A percentile compares a stretch with the other conserved stretches of the same genome.
Conservation (phyloP, 148 eudicot species). For the Spergularia marina region DNA sequence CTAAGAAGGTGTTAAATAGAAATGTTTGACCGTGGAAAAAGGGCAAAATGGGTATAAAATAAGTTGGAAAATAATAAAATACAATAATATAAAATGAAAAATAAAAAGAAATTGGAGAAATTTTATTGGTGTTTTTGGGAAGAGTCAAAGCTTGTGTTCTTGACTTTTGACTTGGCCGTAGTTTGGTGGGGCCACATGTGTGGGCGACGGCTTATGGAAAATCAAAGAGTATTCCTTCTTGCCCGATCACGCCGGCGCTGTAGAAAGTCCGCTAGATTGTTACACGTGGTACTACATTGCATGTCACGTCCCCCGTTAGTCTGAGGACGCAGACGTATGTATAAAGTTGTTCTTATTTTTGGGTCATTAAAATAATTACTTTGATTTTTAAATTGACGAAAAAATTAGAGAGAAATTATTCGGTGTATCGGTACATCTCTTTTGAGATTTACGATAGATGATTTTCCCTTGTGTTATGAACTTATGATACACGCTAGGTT, state of each 20-base stretch:
- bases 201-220: conserved; percentile 9
- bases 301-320: background rate
- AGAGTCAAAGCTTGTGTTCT: conserved; percentile 75
- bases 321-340: too few relatives aligned
- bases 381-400: too few relatives aligned
- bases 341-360: too few relatives aligned
- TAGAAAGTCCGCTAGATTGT: conserved; percentile 14
- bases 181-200: conserved; percentile 7
- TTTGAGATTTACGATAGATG: too few relatives aligned
- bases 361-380: too few relatives aligned
- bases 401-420: too few relatives aligned
- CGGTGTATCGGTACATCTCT: too few relatives aligned
- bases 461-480: too few relatives aligned
- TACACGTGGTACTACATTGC: conserved; percentile 15
- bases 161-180: conserved; percentile 47
- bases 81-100: too few relatives aligned
- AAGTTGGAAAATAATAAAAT: background rate
- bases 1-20: conserved; percentile 40
- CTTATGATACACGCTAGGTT: too few relatives aligned
- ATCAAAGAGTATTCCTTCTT: background rate
- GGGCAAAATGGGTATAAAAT: background rate
- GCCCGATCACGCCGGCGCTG: conserved; percentile 20
- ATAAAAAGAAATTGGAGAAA: background rate
- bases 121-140: too few relatives aligned
- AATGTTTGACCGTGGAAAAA: conserved; percentile 71